Base-by-base conservation (phyloP, 768 basidiomycete species). In the Phallus indusiatus region DNA sequence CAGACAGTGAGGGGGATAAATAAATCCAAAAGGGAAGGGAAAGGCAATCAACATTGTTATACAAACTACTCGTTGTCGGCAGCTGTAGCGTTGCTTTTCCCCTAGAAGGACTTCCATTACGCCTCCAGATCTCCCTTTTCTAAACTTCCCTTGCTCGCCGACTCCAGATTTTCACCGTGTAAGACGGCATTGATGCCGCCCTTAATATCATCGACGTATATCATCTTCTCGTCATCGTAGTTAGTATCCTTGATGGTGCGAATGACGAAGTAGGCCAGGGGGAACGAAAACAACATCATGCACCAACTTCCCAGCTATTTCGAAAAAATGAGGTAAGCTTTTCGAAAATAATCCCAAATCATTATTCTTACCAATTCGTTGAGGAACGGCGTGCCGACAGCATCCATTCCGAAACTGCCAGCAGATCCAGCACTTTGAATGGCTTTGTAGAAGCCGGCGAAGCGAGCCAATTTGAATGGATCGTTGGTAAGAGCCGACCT, bases 351-450 rank as follows among this genome's bases (percentile, higher is more conserved):
- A 61, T 61, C 24, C 14, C 11, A 34, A 35, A 21, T n/a, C n/a
- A n/a, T n/a, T n/a, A n/a, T n/a, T 3, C 56, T 18, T 21, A 71
- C 65, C 58, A 66, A 67, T 63, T 78, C 76, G 64, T 74, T 77
- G 17, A 77, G 68, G 65, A 68, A 75, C 33, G 76, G 74, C n/a
- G 76, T 74, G 37, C 59, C 48, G 6, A 73, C 72, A 1, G 76
- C 76, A 65, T 78, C 76, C 75, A 78, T 76, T 24, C 75, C 76
- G 63, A 72, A 78, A 34, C 68, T 70, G 51, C 73, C 73, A 14
- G 76, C 76, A 17, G 64, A 59, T 20, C 75, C 20, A 28, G 60
- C 34, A 47, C 56, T 58, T 33, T 58, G 56, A 18, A 58, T 50
- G 28, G 73, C 74, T 68, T 76, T 77, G 71, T 76, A 78, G 57